Percentiles rank a stretch among this genome's conserved stretches.
These are phyloP conservation scores for Sphagnum fallax DNA, from an alignment of 228 moss, liverwort and hornwort species.

Conservation along the genomic window DNA sequence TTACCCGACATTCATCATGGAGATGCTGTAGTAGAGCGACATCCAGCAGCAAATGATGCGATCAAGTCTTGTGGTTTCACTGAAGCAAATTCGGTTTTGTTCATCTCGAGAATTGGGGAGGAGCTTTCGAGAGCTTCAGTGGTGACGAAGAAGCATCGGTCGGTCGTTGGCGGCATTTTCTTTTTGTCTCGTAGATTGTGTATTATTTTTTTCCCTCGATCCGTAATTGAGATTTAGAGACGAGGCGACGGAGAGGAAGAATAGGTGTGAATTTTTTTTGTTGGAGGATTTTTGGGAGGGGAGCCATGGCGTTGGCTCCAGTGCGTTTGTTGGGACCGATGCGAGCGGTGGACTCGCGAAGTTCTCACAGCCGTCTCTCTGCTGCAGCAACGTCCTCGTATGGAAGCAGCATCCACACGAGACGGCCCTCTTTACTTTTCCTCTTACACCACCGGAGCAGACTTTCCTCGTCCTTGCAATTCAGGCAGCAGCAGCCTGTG, in stretches of 20 bases:
- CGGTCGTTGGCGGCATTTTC: too few species aligned
- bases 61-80: too few species aligned
- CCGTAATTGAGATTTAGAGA: too few species aligned
- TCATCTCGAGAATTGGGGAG: background rate
- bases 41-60: too few species aligned
- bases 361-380: slow-evolving; percentile 20
- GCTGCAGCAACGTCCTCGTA: background rate
- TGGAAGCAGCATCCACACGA: slow-evolving; percentile 23
- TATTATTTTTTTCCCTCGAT: too few species aligned
- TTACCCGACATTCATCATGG: too few species aligned
- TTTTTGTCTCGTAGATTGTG: too few species aligned
- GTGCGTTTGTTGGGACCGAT: slow-evolving; percentile 28
- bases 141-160: too few species aligned
- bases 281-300: slow-evolving; percentile 13
- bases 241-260: too few species aligned
- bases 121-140: background rate
- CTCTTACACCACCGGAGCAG: slow-evolving; percentile 17
- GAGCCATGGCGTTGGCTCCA: slow-evolving; percentile 31
- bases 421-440: slow-evolving; percentile 13
- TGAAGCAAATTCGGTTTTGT: background rate
- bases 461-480: slow-evolving; percentile 26
- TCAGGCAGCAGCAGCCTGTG: slow-evolving; percentile 9
- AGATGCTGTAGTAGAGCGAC: too few species aligned
- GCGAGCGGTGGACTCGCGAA: slow-evolving; percentile 28
- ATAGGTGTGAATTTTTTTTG: too few species aligned